A percentile compares a stretch with the other conserved stretches of the same genome.
Evolutionary conservation across 148 eudicot species (phyloP).

Genomic region (Camellia sinensis): DNA sequence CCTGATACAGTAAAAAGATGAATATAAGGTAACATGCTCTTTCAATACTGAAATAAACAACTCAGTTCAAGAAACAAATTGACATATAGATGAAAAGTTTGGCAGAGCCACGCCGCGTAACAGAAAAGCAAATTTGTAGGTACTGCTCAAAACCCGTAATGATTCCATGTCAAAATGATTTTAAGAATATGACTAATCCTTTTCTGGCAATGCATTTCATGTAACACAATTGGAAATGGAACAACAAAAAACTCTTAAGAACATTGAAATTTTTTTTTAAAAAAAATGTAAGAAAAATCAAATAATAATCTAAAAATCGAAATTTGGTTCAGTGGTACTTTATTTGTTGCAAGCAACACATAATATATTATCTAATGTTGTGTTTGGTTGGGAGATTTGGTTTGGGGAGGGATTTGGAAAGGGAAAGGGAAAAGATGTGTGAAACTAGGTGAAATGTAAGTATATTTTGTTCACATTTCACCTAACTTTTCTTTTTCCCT

Average conservation of each 20-base stretch:
- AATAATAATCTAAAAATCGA: neutral
- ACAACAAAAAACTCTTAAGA: neutral
- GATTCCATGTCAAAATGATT: neutral
- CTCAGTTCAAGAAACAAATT: neutral
- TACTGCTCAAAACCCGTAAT: neutral
- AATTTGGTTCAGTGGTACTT: neutral
- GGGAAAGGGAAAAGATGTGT: too few relatives aligned
- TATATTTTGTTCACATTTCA: too few relatives aligned
- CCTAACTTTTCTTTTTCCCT: too few relatives aligned
- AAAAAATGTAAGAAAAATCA: neutral
- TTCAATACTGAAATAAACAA: neutral
- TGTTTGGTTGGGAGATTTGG: too few relatives aligned
- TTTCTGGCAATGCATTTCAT: neutral
- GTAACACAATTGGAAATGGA: neutral
- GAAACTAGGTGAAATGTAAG: too few relatives aligned
- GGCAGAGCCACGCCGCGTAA: neutral
- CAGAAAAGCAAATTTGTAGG: neutral
- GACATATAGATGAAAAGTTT: neutral
- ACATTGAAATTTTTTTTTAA: too few relatives aligned
- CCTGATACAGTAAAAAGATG: neutral
- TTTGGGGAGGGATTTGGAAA: too few relatives aligned
- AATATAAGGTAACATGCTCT: neutral
- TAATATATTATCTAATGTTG: too few relatives aligned
- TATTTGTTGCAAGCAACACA: too few relatives aligned
- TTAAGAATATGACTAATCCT: neutral